phyloP scores from a whole-genome alignment of 1,284 basidiomycete species.

The Lentinus polychrous region DNA sequence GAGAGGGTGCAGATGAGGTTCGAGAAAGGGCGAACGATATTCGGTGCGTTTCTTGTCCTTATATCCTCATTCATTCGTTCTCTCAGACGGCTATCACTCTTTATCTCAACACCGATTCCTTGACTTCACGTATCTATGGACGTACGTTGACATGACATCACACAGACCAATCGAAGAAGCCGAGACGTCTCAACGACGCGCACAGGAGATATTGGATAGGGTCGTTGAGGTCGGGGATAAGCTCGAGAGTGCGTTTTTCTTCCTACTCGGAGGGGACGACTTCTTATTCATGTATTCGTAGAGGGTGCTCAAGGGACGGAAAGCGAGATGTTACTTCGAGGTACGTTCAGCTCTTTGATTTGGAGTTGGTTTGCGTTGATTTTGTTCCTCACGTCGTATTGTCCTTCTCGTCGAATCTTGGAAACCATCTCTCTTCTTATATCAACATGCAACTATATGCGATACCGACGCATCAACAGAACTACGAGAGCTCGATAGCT shows the following conservation, averaged over 20 bases:
- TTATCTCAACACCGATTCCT: no score
- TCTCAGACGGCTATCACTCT: no score
- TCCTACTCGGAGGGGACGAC: no score
- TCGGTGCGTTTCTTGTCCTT: conserved; percentile 33
- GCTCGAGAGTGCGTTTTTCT: no score
- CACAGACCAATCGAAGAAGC: conserved; percentile 54
- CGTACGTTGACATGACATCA: background rate
- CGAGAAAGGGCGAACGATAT: conserved; percentile 40
- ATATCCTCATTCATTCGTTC: no score
- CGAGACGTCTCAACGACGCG: conserved; percentile 42
- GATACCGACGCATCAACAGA: conserved; percentile 33
- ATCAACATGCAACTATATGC: no score
- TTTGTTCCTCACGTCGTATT: background rate
- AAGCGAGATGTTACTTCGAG: conserved; percentile 22
- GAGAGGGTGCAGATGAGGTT: conserved; percentile 55
- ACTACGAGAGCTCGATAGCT: conserved; percentile 53
- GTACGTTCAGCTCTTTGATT: no score
- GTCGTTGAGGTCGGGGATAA: conserved; percentile 40
- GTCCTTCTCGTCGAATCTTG: background rate
- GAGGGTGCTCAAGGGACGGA: no score
- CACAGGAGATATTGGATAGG: conserved; percentile 52
- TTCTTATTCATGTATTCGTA: no score
- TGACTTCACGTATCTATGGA: no score
- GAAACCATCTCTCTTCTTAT: no score
- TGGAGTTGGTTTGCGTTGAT: no score